Base-by-base conservation (phyloP, 768 basidiomycete species). In the Suillus lakei region DNA sequence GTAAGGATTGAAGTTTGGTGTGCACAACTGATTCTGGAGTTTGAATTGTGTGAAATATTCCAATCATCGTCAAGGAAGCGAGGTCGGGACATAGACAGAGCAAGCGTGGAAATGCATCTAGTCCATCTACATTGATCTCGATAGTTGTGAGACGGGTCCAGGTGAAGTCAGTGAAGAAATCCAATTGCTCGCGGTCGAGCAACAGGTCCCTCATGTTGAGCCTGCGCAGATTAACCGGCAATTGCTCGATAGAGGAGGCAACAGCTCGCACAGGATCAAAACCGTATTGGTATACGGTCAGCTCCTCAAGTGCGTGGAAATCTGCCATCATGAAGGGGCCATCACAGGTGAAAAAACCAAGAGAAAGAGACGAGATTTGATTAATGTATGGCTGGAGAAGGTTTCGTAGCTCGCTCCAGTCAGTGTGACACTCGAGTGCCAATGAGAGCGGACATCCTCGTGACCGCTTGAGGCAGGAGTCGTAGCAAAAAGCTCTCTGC, bases 341-440 rank as follows among this genome's bases (percentile, higher is more conserved):
- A 7, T 12, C 2, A n/a, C 10, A 13, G 5, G 1, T 1, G 2
- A 5, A 28, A 15, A 28, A 28, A 28, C 60, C 3, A 28, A 68
- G 60, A 70, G 10, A 6, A 18, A 56, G 55, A 36, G 55, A 56
- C 13, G 41, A 26, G 41, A 58, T 55, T 16, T 63, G 73, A 44
- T 56, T 41, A 7, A 53, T 66, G 32, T 72, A 74, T 5, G 71
- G 66, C 26, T 68, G 71, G 15, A 74, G 41, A 12, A 72, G 64
- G 36, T 10, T 56, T 38, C 4, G 34, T 26, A 15, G 15, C 26
- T 16, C 13, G 7, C 16, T 51, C 44, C 10, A 46, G n/a, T 46
- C 12, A n/a, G n/a, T 5, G 44, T 12, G 4, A n/a, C n/a, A n/a
- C n/a, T n/a, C n/a, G 0, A 46, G 21, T 46, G 4, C 12, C 9